Evolutionary conservation across 78 protist genomes (phyloP).

Genomic region (Tieghemostelium lacteum): DNA sequence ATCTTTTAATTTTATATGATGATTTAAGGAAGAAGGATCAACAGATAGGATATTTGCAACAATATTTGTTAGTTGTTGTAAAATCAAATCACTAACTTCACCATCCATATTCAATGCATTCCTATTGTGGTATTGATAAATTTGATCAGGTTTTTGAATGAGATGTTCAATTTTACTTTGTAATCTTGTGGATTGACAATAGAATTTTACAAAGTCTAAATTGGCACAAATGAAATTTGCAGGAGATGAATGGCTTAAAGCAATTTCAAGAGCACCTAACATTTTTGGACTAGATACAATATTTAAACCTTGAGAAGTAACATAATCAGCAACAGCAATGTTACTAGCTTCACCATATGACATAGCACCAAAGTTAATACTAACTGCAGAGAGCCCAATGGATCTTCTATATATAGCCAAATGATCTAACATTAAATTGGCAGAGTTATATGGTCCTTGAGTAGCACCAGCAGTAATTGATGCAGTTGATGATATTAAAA

Average conservation of each 20-base stretch:
- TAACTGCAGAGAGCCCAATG: slow-evolving; percentile 26
- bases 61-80: neutral
- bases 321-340: slow-evolving; percentile 29
- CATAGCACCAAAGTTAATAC: slow-evolving; percentile 82
- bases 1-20: slow-evolving; percentile 43
- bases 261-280: slow-evolving; percentile 27
- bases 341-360: slow-evolving; percentile 58
- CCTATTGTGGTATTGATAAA: no score
- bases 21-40: slow-evolving; percentile 48
- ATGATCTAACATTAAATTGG: slow-evolving; percentile 81
- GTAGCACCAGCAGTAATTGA: slow-evolving; percentile 40
- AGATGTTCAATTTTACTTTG: no score
- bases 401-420: slow-evolving; percentile 38
- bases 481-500: slow-evolving; percentile 62
- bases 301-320: slow-evolving; percentile 17
- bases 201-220: no score
- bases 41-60: slow-evolving; percentile 42
- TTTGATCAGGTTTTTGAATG: no score
- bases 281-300: slow-evolving; percentile 50
- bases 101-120: no score
- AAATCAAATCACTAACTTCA: neutral
- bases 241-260: no score
- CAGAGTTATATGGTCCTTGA: slow-evolving; percentile 81
- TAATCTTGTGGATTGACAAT: no score
- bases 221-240: no score